phyloP scores from a whole-genome alignment of 805 yeast species.

The Suhomyces sp. region DNA sequence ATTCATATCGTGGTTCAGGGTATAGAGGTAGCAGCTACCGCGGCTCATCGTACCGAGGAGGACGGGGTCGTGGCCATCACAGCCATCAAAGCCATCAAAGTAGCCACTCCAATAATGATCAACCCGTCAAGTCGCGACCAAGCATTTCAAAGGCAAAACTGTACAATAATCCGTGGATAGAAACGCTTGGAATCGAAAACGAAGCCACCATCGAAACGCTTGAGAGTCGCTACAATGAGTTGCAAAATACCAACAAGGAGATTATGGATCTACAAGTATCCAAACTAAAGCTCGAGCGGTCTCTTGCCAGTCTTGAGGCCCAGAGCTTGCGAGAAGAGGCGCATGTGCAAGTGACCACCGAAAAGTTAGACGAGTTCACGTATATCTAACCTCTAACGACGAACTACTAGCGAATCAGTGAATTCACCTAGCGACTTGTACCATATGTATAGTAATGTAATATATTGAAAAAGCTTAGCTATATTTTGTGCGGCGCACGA shows the following conservation, averaged over 20 bases:
- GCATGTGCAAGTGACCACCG: slow-evolving; percentile 38
- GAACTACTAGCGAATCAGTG: no score
- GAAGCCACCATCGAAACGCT: slow-evolving; percentile 21
- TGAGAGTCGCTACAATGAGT: slow-evolving; percentile 25
- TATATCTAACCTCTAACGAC: slow-evolving; percentile 23
- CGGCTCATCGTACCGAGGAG: neutral
- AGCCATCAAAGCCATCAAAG: neutral
- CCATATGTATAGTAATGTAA: neutral
- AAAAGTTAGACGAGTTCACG: slow-evolving; percentile 50
- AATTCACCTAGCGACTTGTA: neutral
- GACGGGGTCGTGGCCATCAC: neutral
- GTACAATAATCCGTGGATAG: slow-evolving; percentile 33
- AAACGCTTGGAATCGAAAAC: slow-evolving; percentile 26
- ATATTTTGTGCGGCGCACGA: neutral
- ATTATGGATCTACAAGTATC: slow-evolving; percentile 24
- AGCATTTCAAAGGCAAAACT: slow-evolving; percentile 1
- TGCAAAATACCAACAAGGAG: slow-evolving; percentile 21
- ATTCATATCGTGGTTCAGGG: slow-evolving; percentile 6
- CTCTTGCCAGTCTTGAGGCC: slow-evolving; percentile 16
- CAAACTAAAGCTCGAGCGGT: slow-evolving; percentile 18
- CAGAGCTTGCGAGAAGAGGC: slow-evolving; percentile 32
- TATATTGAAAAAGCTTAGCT: neutral
- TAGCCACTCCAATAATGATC: neutral
- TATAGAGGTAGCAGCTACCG: slow-evolving; percentile 8
- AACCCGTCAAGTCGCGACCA: neutral